These are phyloP conservation scores for Pseudocercospora ulei DNA, from an alignment of 2,329 filamentous ascomycete genomes.

Conservation along the genomic window DNA sequence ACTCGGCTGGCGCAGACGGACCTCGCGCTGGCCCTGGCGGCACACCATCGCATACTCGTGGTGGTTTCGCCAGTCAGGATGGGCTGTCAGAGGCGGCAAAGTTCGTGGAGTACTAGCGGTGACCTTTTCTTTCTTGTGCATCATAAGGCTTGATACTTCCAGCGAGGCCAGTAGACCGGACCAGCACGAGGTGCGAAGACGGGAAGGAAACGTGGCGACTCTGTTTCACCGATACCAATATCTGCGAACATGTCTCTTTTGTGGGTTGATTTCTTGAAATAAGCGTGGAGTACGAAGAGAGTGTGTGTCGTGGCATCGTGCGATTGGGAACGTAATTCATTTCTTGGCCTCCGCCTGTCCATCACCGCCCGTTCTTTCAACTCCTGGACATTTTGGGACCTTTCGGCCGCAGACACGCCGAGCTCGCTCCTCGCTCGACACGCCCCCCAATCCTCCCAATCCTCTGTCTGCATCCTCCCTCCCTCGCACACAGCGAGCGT, in stretches of 20 bases:
- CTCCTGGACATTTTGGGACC: too few species aligned
- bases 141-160: constrained; percentile 9
- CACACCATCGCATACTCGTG: constrained; percentile 24
- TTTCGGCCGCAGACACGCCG: too few species aligned
- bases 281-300: constrained; percentile 17
- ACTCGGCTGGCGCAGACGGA: constrained; percentile 7
- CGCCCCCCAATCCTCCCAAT: too few species aligned
- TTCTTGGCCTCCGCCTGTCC: too few species aligned
- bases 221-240: constrained; percentile 16
- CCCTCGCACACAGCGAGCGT: too few species aligned
- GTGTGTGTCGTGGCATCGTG: constrained; percentile 15
- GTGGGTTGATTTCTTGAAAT: constrained; percentile 10
- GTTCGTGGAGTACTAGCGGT: constrained; percentile 16
- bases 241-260: constrained; percentile 17
- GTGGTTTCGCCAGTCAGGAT: constrained; percentile 25
- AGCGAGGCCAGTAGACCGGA: constrained; percentile 5
- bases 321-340: constrained; percentile 8
- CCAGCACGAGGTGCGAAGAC: constrained; percentile 4
- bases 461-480: too few species aligned
- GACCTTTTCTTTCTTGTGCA: constrained; percentile 13
- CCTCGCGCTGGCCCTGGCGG: constrained; percentile 4
- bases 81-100: constrained; percentile 14
- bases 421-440: too few species aligned
- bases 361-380: too few species aligned
- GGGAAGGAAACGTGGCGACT: constrained; percentile 10